A percentile compares a stretch with the other conserved stretches of the same genome.
Conservation (phyloP, 2,329 filamentous ascomycete genomes). For the Beauveria varroae region DNA sequence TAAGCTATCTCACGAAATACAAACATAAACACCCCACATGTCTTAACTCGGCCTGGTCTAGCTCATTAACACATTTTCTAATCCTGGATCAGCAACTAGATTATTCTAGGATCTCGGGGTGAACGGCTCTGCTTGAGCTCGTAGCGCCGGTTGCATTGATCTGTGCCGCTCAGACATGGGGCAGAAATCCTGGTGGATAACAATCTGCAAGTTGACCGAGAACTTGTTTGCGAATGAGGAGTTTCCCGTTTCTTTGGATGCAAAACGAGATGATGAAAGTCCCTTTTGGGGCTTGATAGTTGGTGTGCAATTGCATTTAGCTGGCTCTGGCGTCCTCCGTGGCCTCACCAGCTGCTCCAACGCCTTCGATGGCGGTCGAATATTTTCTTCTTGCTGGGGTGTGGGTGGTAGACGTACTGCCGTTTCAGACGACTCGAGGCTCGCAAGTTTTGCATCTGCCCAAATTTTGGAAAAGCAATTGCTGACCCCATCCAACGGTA, state of each 20-base stretch:
- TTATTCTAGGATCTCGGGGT: neutral
- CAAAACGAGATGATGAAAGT: conserved; percentile 4
- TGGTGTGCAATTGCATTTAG: neutral
- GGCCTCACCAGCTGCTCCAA: neutral
- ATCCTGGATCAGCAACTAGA: neutral
- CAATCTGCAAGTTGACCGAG: neutral
- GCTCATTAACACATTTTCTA: neutral
- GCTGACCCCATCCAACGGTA: neutral
- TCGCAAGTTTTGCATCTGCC: neutral
- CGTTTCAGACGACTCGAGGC: neutral
- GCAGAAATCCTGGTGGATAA: neutral
- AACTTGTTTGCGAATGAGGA: neutral
- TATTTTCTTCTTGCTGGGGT: neutral
- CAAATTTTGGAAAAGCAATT: neutral
- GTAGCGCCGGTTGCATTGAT: neutral
- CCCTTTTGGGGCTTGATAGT: neutral
- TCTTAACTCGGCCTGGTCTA: neutral
- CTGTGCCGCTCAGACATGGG: neutral
- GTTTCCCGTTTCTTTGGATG: neutral
- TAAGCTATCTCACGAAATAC: conserved; percentile 3
- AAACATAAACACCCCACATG: neutral
- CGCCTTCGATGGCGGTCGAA: neutral
- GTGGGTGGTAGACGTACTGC: neutral
- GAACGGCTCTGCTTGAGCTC: neutral
- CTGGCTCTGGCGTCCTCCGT: neutral